Base-by-base conservation (phyloP, 129 eudicot species). In the Escallonia herrerae region DNA sequence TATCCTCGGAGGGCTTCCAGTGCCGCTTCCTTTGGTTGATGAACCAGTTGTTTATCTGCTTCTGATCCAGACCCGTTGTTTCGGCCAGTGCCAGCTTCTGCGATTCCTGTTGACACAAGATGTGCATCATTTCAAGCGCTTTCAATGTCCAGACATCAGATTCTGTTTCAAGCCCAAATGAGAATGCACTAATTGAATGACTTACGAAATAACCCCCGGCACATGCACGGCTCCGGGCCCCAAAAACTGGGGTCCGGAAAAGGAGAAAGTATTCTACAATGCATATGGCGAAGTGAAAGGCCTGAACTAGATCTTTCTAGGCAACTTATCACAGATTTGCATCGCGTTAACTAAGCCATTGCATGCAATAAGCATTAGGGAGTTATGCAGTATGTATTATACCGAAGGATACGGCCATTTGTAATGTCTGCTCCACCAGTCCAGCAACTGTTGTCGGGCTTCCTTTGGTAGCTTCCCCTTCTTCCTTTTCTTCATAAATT, bases 341-440 rank as follows among this genome's bases (percentile, higher is more conserved):
- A n/a, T n/a, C n/a, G n/a, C n/a, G n/a, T n/a, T n/a, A n/a, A n/a
- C n/a, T n/a, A n/a, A n/a, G n/a, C n/a, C n/a, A n/a, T n/a, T n/a
- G n/a, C n/a, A n/a, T n/a, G n/a, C n/a, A n/a, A n/a, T n/a, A n/a
- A n/a, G n/a, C n/a, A n/a, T n/a, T n/a, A n/a, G n/a, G n/a, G n/a
- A 22, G 33, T 0, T 22, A 22, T 8, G 43, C 39, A 55, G 41
- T 50, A 2, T 3, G 11, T 5, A 48, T n/a, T n/a, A n/a, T 88
- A 88, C 96, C 78, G 96, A 88, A 46, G 96, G 96, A 67, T 93
- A 93, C 15, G 99, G 99, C 99, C 99, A 93, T 72, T 93, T 93
- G 87, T 88, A 88, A 71, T 93, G 96, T 63, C 99, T 65, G 68
- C 89, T 83, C 99, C 99, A 93, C 99, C 99, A 93, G 58, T 93